A percentile compares a stretch with the other conserved stretches of the same genome.
Conservation (phyloP, 495 filamentous ascomycete genomes). For the Tetracladium setigerum region DNA sequence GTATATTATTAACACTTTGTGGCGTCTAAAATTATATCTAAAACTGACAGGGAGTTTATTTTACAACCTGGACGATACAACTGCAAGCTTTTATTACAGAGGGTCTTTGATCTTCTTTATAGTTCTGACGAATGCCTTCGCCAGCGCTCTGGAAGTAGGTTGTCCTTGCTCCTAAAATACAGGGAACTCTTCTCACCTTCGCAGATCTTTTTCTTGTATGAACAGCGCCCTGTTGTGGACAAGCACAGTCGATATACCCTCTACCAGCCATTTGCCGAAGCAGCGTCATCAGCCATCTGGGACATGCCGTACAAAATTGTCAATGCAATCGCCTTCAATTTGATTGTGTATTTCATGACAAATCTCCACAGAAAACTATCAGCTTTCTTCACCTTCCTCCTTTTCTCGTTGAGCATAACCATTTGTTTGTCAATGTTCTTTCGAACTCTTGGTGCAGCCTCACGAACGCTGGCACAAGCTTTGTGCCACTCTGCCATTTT, state of each 20-base stretch:
- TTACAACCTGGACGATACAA: slow-evolving; percentile 30
- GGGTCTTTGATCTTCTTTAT: slow-evolving; percentile 79
- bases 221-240: too few species aligned
- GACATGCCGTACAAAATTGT: slow-evolving; percentile 55
- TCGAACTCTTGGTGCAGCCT: slow-evolving; percentile 66
- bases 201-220: too few species aligned
- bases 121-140: slow-evolving; percentile 76
- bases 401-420: slow-evolving; percentile 58
- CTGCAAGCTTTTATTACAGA: slow-evolving; percentile 65
- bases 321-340: slow-evolving; percentile 13
- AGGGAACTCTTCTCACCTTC: too few species aligned
- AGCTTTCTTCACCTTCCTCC: slow-evolving; percentile 80
- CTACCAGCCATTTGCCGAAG: slow-evolving; percentile 71
- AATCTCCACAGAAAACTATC: slow-evolving; percentile 57
- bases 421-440: slow-evolving; percentile 75
- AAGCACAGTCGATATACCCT: slow-evolving; percentile 79
- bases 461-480: slow-evolving; percentile 68
- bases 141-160: slow-evolving; percentile 35
- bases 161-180: too few species aligned
- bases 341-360: slow-evolving; percentile 75
- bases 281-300: slow-evolving; percentile 62
- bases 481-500: slow-evolving; percentile 65
- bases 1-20: too few species aligned
- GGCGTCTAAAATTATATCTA: too few species aligned
- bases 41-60: too few species aligned